Conservation (phyloP, 1,284 basidiomycete species). For the Ganoderma leucocontextum region DNA sequence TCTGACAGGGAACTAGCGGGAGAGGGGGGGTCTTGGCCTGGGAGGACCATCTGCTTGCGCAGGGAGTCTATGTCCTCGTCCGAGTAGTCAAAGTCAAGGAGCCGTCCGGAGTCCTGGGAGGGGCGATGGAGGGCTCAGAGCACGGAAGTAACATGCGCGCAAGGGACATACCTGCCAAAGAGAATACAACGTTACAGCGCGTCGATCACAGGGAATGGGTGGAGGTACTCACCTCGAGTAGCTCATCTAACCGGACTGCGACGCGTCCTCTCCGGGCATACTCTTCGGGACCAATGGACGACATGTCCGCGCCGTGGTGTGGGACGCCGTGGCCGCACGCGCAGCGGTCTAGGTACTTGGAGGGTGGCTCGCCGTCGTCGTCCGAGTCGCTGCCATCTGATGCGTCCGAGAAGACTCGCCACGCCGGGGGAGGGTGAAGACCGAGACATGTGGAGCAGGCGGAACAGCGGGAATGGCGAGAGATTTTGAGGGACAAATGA, state of each 20-base stretch:
- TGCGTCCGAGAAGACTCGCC: conserved; percentile 61
- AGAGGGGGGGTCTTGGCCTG: conserved; percentile 48
- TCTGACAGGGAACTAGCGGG: conserved; percentile 51
- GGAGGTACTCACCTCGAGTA: conserved; percentile 71
- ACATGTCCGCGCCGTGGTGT: conserved; percentile 75
- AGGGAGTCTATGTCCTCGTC: conserved; percentile 77
- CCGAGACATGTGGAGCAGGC: conserved; percentile 68
- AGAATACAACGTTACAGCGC: not conserved
- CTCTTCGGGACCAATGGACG: conserved; percentile 63
- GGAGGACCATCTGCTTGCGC: conserved; percentile 73
- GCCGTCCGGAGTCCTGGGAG: conserved; percentile 72
- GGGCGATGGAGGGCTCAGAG: not conserved
- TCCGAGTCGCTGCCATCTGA: conserved; percentile 62
- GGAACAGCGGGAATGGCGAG: conserved; percentile 74
- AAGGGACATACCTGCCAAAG: conserved; percentile 13
- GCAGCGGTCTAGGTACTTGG: conserved; percentile 70
- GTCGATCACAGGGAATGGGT: too few relatives aligned
- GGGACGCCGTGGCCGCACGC: conserved; percentile 78
- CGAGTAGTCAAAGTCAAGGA: conserved; percentile 81
- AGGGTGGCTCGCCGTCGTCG: conserved; percentile 53
- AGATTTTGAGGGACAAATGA: conserved; percentile 72
- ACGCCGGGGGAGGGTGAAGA: conserved; percentile 69
- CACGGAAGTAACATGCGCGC: not conserved
- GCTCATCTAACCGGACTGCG: conserved; percentile 85
- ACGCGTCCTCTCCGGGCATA: conserved; percentile 77